Conservation (phyloP, 2,329 filamentous ascomycete genomes). For the Colletotrichum phormii region DNA sequence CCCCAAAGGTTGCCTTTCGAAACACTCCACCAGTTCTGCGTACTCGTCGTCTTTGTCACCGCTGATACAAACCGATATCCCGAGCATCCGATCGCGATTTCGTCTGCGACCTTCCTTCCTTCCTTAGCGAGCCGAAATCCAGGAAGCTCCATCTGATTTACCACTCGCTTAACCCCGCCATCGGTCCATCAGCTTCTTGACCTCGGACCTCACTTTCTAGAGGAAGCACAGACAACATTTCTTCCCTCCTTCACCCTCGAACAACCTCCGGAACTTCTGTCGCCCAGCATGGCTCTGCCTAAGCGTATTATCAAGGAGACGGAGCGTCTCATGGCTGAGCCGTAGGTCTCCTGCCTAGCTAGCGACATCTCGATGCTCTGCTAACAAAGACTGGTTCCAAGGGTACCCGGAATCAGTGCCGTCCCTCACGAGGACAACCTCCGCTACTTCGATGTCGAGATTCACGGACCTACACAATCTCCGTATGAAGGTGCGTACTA, state of each 20-base stretch:
- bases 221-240: neutral
- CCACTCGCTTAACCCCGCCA: conserved; percentile 33
- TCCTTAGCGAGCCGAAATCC: neutral
- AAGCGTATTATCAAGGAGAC: conserved; percentile 99
- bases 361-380: conserved; percentile 4
- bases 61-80: conserved; percentile 6
- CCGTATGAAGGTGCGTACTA: conserved; percentile 85
- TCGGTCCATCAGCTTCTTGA: neutral
- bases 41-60: conserved; percentile 14
- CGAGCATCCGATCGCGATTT: conserved; percentile 21
- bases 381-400: conserved; percentile 50
- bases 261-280: neutral
- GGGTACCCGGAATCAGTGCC: conserved; percentile 95
- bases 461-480: conserved; percentile 90
- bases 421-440: conserved; percentile 97
- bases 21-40: conserved; percentile 21
- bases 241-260: neutral
- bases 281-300: conserved; percentile 75
- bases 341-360: conserved; percentile 69
- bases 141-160: conserved; percentile 13
- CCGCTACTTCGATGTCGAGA: conserved; percentile 97
- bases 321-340: conserved; percentile 94
- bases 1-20: conserved; percentile 21
- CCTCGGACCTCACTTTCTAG: neutral
- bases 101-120: conserved; percentile 3